Percentiles rank a stretch among this genome's conserved stretches.
phyloP scores from a whole-genome alignment of 768 basidiomycete genomes.

The Leucosporidium yakuticum region DNA sequence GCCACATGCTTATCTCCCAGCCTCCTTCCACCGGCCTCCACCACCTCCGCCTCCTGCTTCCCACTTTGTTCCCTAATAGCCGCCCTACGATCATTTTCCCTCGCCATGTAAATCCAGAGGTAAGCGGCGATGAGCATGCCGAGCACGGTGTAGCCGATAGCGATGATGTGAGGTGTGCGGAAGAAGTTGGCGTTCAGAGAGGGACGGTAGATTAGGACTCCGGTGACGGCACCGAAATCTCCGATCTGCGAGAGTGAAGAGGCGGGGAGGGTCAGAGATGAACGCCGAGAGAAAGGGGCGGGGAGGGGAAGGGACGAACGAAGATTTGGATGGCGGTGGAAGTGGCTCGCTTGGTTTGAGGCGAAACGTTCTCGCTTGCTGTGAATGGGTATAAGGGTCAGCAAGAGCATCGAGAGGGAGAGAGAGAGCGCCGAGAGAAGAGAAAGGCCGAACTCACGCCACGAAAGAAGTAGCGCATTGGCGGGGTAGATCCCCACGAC shows the following conservation, averaged over 20 bases:
- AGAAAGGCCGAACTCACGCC: slow-evolving; percentile 45
- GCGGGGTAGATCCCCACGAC: slow-evolving; percentile 25
- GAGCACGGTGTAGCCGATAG: slow-evolving; percentile 16
- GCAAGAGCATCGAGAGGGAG: too few species aligned
- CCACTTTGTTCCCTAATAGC: not conserved
- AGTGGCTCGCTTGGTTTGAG: slow-evolving; percentile 61
- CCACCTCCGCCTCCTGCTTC: not conserved
- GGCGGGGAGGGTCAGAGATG: not conserved
- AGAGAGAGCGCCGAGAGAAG: too few species aligned
- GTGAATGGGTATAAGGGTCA: too few species aligned
- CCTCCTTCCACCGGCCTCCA: not conserved
- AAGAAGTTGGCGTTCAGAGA: slow-evolving; percentile 19
- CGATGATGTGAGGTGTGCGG: slow-evolving; percentile 24
- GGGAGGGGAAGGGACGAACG: slow-evolving; percentile 3
- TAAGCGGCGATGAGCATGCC: slow-evolving; percentile 15
- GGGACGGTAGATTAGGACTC: slow-evolving; percentile 19
- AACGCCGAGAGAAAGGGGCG: too few species aligned
- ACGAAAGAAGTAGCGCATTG: slow-evolving; percentile 41
- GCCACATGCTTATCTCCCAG: not conserved
- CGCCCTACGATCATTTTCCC: not conserved
- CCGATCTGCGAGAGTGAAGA: slow-evolving; percentile 5
- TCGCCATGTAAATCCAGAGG: slow-evolving; percentile 7
- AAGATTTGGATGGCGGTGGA: slow-evolving; percentile 62
- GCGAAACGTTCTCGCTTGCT: slow-evolving; percentile 56
- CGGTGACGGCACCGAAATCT: slow-evolving; percentile 19